Base-by-base conservation (phyloP, 1,139 yeast genomes). In the Blastobotrys buckinghamii region DNA sequence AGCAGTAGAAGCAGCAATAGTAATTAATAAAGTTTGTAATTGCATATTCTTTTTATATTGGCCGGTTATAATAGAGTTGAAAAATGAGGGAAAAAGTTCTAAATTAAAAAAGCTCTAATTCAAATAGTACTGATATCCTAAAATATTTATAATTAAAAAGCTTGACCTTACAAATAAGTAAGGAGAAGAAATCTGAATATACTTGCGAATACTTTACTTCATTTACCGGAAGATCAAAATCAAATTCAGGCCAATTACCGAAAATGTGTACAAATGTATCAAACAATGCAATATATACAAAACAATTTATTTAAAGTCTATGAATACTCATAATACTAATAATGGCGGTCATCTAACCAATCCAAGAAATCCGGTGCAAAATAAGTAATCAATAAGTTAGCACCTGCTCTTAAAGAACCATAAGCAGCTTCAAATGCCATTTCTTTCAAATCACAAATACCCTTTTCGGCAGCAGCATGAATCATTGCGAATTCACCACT, bases 401-500 rank as follows among this genome's bases (percentile, higher is more conserved):
- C 97, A 49, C 99, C 99, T 1, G 99, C 98, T 68, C 99, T 79
- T 57, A 92, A 74, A 61, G 86, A 82, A 1, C 98, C 97, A 56
- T 86, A 76, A 59, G 92, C 96, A 47, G 95, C 75, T 69, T 92
- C 99, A 62, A 85, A 86, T 0, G 97, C 98, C 69, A 92, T 84
- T 8, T 80, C 75, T 67, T 88, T 84, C 67, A 94, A 75, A 65
- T 92, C 97, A 52, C 84, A 87, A 50, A 90, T 78, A 24, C 95
- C 96, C 74, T 90, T 90, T 60, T 90, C 97, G 29, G 97, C 97
- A 45, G 97, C 98, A 9, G 98, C 98, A 65, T 90, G 96, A 56
- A 92, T 72, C 98, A 94, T 92, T 44, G 98, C 97, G 64, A 80
- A 92, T 69, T 92, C 99, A 43, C 99, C 99, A 67, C 94, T 82